Base-by-base conservation (phyloP, 129 eudicot species). In the Escallonia herrerae region DNA sequence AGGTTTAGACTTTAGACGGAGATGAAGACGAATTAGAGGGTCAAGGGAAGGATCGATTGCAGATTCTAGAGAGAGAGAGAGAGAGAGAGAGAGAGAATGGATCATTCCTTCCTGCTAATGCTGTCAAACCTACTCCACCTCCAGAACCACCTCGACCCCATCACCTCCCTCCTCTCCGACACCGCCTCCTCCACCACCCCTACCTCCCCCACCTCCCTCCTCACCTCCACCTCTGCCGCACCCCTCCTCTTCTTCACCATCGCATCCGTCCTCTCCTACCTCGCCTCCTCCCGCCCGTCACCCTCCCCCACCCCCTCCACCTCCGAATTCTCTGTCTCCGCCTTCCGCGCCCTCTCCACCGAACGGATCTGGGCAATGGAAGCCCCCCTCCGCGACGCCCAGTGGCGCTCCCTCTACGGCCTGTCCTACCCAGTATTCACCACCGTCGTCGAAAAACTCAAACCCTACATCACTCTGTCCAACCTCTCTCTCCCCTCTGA, bases 301-400 rank as follows among this genome's bases (percentile, higher is more conserved):
- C 81, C 3, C 62, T 82, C 4, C 74, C 74, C 1, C 78, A 80
- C 14, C 59, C 7, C 75, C 42, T 55, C 87, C 67, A 63, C 83
- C 33, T 51, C 86, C 56, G 87, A 80, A 40, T 82, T 47, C 87
- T 91, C 97, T 55, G 79, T 91, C 64, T 62, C 95, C 63, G 86
- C 97, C 62, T 91, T 91, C 82, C 88, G 97, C 3, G 95, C 97
- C 4, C 87, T 87, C 63, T 87, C 97, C 66, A 82, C 90, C 10
- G 95, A 91, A 40, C 97, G 76, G 62, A 87, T 91, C 49, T 87
- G 97, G 96, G 76, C 86, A 61, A 80, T 91, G 90, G 96, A 91
- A 57, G 75, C 96, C 3, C 94, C 88, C 0, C 58, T 73, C 14
- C 90, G 97, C 5, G 98, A 91, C 71, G 86, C 89, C 5, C 95